phyloP scores from a whole-genome alignment of 208 protist species.

The Balamuthia mandrillaris region DNA sequence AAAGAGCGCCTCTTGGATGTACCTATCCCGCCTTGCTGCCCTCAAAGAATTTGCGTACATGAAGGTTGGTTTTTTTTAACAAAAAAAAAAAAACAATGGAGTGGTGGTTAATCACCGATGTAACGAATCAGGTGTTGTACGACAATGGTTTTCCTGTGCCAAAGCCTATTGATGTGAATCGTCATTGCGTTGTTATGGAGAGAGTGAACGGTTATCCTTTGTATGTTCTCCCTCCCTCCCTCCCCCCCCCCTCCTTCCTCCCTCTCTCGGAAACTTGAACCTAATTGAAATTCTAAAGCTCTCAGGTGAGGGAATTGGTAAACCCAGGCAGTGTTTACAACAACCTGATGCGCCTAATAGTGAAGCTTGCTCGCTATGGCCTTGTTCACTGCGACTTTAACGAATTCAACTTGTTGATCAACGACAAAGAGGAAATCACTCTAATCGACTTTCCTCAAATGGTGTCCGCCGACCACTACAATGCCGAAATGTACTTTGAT shows the following conservation, averaged over 20 bases:
- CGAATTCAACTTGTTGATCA: conserved; percentile 98
- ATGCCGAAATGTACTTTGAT: conserved; percentile 90
- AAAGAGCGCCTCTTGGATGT: conserved; percentile 93
- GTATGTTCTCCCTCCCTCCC: conserved; percentile 40
- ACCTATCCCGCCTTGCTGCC: conserved; percentile 95
- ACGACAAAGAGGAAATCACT: conserved; percentile 83
- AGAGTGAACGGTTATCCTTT: conserved; percentile 86
- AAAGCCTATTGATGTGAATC: conserved; percentile 93
- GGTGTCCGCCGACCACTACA: conserved; percentile 91
- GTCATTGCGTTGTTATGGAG: conserved; percentile 97
- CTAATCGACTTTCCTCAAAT: conserved; percentile 99
- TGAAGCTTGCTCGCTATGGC: conserved; percentile 86
- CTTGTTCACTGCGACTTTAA: conserved; percentile 99
- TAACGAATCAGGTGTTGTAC: conserved; percentile 84
- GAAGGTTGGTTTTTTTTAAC: conserved; percentile 65
- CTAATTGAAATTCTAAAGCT: too few species aligned
- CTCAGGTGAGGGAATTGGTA: conserved; percentile 82
- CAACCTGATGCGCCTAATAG: conserved; percentile 85
- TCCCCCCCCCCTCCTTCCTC: neutral
- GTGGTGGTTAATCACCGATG: neutral
- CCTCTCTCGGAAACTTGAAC: neutral
- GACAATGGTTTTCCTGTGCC: conserved; percentile 93
- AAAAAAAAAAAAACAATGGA: neutral
- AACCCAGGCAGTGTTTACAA: conserved; percentile 85
- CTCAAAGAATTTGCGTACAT: conserved; percentile 98